Evolutionary conservation across 2,329 filamentous ascomycete species (phyloP).

Genomic region (Tympanopsis confertula): DNA sequence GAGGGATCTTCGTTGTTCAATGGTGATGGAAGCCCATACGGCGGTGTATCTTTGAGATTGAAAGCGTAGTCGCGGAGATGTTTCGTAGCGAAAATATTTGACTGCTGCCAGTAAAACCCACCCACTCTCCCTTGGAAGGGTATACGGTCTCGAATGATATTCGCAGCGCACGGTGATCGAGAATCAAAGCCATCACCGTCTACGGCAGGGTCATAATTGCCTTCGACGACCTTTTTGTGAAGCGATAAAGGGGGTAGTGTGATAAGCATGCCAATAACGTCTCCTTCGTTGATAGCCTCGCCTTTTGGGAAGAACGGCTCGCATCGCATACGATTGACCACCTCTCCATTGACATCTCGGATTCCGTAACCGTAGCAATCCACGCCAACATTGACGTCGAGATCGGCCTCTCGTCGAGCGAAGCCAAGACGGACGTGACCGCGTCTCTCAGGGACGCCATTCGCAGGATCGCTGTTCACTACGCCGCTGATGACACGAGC

Average conservation of each 20-base stretch:
- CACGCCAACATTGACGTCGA: not conserved
- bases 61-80: not conserved
- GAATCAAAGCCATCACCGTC: conserved; percentile 9
- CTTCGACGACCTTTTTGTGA: not conserved
- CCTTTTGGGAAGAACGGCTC: conserved; percentile 1
- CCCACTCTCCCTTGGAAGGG: not conserved
- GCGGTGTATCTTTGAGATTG: conserved; percentile 1
- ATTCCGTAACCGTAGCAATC: conserved; percentile 1
- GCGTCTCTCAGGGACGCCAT: conserved; percentile 10
- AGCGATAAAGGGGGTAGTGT: not conserved
- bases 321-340: conserved; percentile 1
- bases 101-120: conserved; percentile 1
- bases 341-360: not conserved
- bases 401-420: conserved; percentile 1
- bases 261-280: conserved; percentile 1
- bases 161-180: not conserved
- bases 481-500: not conserved
- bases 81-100: conserved; percentile 1
- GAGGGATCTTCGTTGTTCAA: conserved; percentile 1
- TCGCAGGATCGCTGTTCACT: conserved; percentile 5
- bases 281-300: not conserved
- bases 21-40: not conserved
- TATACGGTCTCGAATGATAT: not conserved
- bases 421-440: conserved; percentile 1
- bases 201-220: not conserved